Conservation (phyloP, 257 asterid genomes). For the Solanum bulbocastanum region DNA sequence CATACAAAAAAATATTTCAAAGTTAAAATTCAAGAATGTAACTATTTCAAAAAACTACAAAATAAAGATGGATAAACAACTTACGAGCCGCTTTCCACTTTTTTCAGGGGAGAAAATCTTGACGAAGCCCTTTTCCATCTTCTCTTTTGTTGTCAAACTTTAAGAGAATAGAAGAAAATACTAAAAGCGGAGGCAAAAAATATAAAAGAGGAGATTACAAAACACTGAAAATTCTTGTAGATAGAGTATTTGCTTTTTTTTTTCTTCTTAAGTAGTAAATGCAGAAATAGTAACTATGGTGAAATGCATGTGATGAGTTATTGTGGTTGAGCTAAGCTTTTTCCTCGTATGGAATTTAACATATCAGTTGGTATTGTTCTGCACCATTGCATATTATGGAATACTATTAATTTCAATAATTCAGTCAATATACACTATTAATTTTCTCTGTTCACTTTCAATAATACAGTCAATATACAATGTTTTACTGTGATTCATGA, state of each 20-base stretch:
- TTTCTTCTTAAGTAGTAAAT: not conserved
- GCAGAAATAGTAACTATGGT: not conserved
- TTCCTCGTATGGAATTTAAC: not conserved
- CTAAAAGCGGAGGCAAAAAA: not conserved
- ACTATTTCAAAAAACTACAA: too few relatives aligned
- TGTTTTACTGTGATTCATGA: not conserved
- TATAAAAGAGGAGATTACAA: not conserved
- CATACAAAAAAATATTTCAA: not conserved
- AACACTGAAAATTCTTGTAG: not conserved
- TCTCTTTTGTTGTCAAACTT: not conserved
- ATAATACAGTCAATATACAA: not conserved
- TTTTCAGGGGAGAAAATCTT: not conserved
- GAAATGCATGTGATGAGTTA: not conserved
- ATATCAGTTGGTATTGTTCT: not conserved
- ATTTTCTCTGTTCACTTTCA: not conserved
- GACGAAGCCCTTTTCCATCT: not conserved
- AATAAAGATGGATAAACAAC: not conserved
- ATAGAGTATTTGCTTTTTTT: not conserved
- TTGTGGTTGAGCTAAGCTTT: not conserved
- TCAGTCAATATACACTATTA: not conserved
- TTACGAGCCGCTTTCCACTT: not conserved
- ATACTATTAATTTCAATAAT: not conserved
- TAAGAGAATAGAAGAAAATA: not conserved
- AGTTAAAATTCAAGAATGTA: not conserved
- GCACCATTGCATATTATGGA: not conserved